These are phyloP conservation scores for Heterotrichella gracilis DNA, from an alignment of 352 stramenopile species.

Conservation along the genomic window DNA sequence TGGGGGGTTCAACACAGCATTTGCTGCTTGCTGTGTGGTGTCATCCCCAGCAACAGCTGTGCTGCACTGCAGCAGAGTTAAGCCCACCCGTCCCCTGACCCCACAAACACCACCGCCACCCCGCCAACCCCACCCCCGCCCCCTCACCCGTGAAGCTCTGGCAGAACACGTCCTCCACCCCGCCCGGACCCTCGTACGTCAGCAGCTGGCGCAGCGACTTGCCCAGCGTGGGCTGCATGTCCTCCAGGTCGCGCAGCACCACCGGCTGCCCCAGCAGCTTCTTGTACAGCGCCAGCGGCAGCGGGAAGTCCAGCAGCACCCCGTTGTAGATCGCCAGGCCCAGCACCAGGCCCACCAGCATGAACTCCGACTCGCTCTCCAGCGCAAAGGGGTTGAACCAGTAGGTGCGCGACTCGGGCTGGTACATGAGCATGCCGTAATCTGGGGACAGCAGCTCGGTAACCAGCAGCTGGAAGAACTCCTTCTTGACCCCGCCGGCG, in stretches of 20 bases:
- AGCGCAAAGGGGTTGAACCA: conserved; percentile 21
- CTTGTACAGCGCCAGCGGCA: conserved; percentile 36
- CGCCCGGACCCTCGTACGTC: conserved; percentile 31
- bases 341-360: conserved; percentile 35
- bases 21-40: no score
- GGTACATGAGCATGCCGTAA: conserved; percentile 32
- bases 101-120: no score
- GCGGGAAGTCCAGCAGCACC: conserved; percentile 38
- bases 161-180: conserved; percentile 41
- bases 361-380: conserved; percentile 23
- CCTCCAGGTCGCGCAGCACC: conserved; percentile 26
- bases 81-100: no score
- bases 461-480: conserved; percentile 45
- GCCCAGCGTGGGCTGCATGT: conserved; percentile 24
- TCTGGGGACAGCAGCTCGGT: conserved; percentile 38
- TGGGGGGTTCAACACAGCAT: no score
- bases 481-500: conserved; percentile 42
- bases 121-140: no score
- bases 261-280: conserved; percentile 30
- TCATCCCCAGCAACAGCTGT: no score
- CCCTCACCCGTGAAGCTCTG: conserved; percentile 28
- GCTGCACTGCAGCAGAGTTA: no score
- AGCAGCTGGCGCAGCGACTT: conserved; percentile 32
- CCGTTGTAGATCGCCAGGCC: conserved; percentile 44
- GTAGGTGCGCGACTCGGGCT: conserved; percentile 15